These are phyloP conservation scores for Onygenales sp. DNA, from an alignment of 2,329 filamentous ascomycete genomes.

Conservation along the genomic window DNA sequence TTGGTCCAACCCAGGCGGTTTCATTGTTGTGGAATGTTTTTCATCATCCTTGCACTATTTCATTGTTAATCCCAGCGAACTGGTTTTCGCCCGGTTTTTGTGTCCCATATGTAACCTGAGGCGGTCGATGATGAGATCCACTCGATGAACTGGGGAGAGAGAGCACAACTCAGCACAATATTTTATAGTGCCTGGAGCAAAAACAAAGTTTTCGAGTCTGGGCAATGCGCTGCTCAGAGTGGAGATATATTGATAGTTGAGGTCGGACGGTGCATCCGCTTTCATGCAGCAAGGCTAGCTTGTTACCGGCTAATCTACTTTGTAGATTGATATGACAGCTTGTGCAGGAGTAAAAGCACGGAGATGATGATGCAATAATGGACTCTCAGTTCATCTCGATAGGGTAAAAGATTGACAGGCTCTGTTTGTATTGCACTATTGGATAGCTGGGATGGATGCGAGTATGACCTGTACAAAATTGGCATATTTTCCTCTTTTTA, in stretches of 20 bases:
- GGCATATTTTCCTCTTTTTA: neutral
- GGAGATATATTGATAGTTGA: neutral
- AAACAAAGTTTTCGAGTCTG: too few relatives aligned
- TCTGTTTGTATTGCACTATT: neutral
- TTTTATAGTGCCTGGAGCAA: too few relatives aligned
- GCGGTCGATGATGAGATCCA: too few relatives aligned
- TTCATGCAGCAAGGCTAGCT: neutral
- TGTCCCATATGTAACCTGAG: too few relatives aligned
- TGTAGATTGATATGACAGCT: neutral
- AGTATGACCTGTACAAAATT: neutral
- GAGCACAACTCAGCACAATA: too few relatives aligned
- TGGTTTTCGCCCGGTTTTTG: too few relatives aligned
- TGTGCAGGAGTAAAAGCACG: neutral
- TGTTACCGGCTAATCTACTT: too few relatives aligned
- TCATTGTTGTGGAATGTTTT: slow-evolving; percentile 1
- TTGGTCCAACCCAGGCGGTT: slow-evolving; percentile 4
- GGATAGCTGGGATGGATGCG: neutral
- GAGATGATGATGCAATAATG: neutral
- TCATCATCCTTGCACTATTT: neutral
- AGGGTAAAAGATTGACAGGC: neutral
- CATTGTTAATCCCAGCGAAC: too few relatives aligned
- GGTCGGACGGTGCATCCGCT: neutral
- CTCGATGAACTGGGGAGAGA: too few relatives aligned
- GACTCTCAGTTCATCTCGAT: neutral
- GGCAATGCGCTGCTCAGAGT: neutral